Evolutionary conservation across 192 early-diverging fungal genomes (phyloP).

Genomic region (Podila minutissima): DNA sequence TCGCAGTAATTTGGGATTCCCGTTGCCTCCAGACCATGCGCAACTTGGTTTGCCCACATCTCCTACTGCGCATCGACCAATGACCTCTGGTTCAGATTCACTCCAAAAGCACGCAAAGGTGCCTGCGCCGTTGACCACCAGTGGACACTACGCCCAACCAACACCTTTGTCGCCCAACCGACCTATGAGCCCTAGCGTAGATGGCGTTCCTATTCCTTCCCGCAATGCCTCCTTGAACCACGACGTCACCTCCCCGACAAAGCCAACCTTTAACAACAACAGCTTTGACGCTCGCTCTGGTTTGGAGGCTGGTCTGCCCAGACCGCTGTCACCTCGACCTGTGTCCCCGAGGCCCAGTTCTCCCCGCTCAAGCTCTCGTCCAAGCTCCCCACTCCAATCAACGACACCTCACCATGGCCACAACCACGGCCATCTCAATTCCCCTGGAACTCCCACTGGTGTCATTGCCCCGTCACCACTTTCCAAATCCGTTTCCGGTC

Average conservation of each 20-base stretch:
- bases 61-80: not conserved
- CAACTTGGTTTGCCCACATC: not conserved
- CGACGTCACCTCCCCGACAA: constrained; percentile 27
- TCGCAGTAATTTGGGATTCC: constrained; percentile 13
- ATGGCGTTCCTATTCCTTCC: constrained; percentile 32
- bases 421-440: constrained; percentile 12
- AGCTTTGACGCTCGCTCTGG: constrained; percentile 20
- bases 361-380: constrained; percentile 22
- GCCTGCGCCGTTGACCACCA: not conserved
- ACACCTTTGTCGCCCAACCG: not conserved
- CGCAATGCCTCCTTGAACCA: constrained; percentile 34
- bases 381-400: constrained; percentile 18
- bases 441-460: not conserved
- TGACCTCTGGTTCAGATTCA: constrained; percentile 7
- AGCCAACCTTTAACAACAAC: not conserved
- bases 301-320: constrained; percentile 33
- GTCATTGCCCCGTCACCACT: constrained; percentile 32
- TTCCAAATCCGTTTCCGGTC: constrained; percentile 26
- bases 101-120: not conserved
- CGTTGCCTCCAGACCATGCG: constrained; percentile 5
- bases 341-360: constrained; percentile 29
- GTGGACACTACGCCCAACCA: not conserved
- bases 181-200: constrained; percentile 23
- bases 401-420: constrained; percentile 17
- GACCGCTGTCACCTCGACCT: constrained; percentile 10